Conservation (phyloP, 306 rosid species). For the Malus orientalis region DNA sequence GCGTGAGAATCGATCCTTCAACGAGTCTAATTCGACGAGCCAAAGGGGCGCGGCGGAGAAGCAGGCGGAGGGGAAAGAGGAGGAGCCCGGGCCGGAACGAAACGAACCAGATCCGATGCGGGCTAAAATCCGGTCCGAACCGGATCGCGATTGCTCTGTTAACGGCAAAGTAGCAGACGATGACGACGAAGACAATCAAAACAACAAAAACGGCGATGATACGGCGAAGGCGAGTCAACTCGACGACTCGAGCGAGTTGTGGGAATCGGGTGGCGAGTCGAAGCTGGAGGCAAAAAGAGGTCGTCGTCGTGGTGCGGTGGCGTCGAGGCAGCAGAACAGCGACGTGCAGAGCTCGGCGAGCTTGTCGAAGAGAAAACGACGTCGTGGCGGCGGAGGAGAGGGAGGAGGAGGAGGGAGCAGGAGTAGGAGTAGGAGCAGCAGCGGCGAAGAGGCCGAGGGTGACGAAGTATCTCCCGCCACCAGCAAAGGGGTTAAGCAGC, state of each 20-base stretch:
- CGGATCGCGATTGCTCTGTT: slow-evolving; percentile 9
- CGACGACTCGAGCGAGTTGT: slow-evolving; percentile 8
- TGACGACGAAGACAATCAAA: neutral
- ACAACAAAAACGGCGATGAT: neutral
- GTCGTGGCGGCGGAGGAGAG: slow-evolving; percentile 11
- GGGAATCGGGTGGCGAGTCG: slow-evolving; percentile 13
- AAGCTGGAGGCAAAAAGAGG: slow-evolving; percentile 11
- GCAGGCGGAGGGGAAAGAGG: neutral
- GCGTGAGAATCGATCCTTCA: slow-evolving; percentile 39
- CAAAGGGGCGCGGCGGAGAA: slow-evolving; percentile 16
- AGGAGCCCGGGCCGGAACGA: slow-evolving; percentile 12
- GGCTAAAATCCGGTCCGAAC: slow-evolving; percentile 4
- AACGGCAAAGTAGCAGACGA: slow-evolving; percentile 2
- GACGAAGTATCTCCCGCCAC: slow-evolving; percentile 50
- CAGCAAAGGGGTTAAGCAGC: slow-evolving; percentile 15
- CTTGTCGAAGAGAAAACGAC: slow-evolving; percentile 31
- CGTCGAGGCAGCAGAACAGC: slow-evolving; percentile 31
- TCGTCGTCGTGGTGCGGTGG: neutral
- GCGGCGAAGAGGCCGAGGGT: slow-evolving; percentile 42
- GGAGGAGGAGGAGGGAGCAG: neutral
- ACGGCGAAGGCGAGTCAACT: slow-evolving; percentile 1
- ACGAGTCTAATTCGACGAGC: slow-evolving; percentile 53
- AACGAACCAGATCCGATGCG: slow-evolving; percentile 18
- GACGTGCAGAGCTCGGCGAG: slow-evolving; percentile 46
- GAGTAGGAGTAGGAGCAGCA: slow-evolving; percentile 8